These are phyloP conservation scores for Rhodotorula babjevae DNA, from an alignment of 768 basidiomycete genomes.

Conservation along the genomic window DNA sequence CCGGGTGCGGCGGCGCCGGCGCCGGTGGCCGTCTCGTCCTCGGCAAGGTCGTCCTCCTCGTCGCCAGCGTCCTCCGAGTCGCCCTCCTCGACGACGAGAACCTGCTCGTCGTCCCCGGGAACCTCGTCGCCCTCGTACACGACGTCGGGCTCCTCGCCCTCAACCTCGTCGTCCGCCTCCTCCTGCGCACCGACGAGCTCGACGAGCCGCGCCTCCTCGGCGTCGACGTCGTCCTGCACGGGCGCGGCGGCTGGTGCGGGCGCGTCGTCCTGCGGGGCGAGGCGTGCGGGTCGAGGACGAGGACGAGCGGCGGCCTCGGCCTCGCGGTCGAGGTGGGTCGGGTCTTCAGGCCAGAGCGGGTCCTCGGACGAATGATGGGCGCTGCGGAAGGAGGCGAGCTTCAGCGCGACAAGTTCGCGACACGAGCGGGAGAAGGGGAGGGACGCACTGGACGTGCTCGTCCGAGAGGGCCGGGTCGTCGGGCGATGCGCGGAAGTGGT, in stretches of 20 bases:
- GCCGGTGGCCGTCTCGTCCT: not conserved
- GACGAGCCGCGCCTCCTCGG: not conserved
- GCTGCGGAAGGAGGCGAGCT: not conserved
- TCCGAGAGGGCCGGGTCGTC: not conserved
- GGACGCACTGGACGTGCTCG: slow-evolving; percentile 10
- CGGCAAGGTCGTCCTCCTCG: not conserved
- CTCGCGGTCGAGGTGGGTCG: not conserved
- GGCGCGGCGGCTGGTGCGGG: not conserved
- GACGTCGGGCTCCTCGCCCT: slow-evolving; percentile 2
- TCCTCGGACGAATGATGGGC: not conserved
- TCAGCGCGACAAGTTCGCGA: not conserved
- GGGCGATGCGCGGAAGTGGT: not conserved
- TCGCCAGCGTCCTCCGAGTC: not conserved
- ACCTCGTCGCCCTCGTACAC: slow-evolving; percentile 3
- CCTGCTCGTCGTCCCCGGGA: not conserved
- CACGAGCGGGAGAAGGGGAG: not conserved
- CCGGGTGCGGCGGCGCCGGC: not conserved
- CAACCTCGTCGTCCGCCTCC: not conserved
- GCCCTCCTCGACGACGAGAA: slow-evolving; percentile 4
- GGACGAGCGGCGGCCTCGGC: not conserved
- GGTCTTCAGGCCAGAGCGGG: not conserved
- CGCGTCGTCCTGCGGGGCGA: not conserved
- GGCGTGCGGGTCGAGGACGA: slow-evolving; percentile 9
- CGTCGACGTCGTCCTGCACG: not conserved
- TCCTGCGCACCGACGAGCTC: not conserved